Evolutionary conservation across 2,329 filamentous ascomycete genomes (phyloP).

Genomic region (Mycosphaerella arachidis): DNA sequence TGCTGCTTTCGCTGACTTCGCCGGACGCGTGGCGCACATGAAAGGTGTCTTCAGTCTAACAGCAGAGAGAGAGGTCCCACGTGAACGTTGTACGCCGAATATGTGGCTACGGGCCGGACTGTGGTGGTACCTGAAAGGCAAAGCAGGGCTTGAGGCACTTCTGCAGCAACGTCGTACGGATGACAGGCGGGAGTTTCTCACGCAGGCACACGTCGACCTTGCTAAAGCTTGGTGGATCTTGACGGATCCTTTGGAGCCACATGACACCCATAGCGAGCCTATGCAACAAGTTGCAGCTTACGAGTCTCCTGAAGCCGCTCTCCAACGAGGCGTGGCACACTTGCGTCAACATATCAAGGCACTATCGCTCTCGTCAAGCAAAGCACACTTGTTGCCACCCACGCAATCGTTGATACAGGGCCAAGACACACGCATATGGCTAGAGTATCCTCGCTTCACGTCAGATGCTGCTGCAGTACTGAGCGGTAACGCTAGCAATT

Average conservation of each 20-base stretch:
- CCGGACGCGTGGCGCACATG: conserved; percentile 65
- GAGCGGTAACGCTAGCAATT: conserved; percentile 48
- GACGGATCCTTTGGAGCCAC: conserved; percentile 36
- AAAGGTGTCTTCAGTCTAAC: conserved; percentile 72
- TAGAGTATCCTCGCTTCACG: conserved; percentile 69
- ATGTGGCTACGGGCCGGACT: conserved; percentile 64
- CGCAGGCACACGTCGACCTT: conserved; percentile 80
- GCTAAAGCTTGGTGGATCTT: conserved; percentile 82
- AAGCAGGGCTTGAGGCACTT: conserved; percentile 66
- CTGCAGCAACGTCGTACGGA: conserved; percentile 49
- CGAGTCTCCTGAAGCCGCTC: neutral
- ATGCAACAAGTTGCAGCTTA: conserved; percentile 8
- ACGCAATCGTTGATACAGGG: conserved; percentile 64
- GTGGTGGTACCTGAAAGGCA: conserved; percentile 88
- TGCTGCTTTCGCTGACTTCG: conserved; percentile 66
- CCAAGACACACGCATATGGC: conserved; percentile 77
- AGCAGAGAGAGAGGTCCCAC: conserved; percentile 65
- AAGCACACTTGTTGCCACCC: conserved; percentile 68
- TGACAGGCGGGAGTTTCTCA: conserved; percentile 49
- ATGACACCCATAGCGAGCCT: conserved; percentile 12
- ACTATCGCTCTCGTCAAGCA: conserved; percentile 74
- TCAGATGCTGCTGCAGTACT: conserved; percentile 68
- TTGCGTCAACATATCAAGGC: conserved; percentile 54
- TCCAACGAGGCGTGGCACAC: conserved; percentile 9
- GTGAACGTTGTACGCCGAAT: conserved; percentile 56